Evolutionary conservation across 2,329 filamentous ascomycete genomes (phyloP).

Genomic region (Gliomastix tumulicola): DNA sequence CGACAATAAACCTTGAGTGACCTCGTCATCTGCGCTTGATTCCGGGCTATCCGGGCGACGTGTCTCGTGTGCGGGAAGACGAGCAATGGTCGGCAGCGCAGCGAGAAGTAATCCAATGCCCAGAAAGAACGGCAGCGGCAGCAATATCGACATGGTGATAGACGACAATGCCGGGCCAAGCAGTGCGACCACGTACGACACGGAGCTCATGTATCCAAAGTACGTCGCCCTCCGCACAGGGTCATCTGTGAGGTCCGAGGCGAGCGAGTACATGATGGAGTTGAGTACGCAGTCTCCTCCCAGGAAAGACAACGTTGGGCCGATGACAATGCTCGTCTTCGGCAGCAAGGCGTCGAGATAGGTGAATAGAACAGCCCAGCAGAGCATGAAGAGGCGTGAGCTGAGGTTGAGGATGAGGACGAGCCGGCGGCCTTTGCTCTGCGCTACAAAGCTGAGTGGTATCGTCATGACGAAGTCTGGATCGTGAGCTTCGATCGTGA

Average conservation of each 20-base stretch:
- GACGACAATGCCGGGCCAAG: conserved; percentile 38
- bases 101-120: neutral
- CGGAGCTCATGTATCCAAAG: conserved; percentile 42
- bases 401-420: conserved; percentile 36
- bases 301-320: conserved; percentile 33
- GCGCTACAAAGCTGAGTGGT: conserved; percentile 36
- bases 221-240: conserved; percentile 37
- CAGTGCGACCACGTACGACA: conserved; percentile 37
- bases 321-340: conserved; percentile 26
- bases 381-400: conserved; percentile 7
- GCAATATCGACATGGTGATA: conserved; percentile 31
- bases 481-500: conserved; percentile 1
- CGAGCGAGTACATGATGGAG: conserved; percentile 38
- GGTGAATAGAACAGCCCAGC: neutral
- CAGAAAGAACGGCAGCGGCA: conserved; percentile 33
- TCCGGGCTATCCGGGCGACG: neutral
- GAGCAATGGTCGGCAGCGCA: neutral
- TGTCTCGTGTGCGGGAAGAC: neutral
- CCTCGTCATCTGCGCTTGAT: too few species aligned
- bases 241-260: conserved; percentile 35
- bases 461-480: conserved; percentile 42
- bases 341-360: neutral
- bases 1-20: conserved; percentile 27
- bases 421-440: conserved; percentile 28
- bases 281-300: conserved; percentile 45